phyloP scores from a whole-genome alignment of 129 eudicot genomes.

The Pulicaria dysenterica region DNA sequence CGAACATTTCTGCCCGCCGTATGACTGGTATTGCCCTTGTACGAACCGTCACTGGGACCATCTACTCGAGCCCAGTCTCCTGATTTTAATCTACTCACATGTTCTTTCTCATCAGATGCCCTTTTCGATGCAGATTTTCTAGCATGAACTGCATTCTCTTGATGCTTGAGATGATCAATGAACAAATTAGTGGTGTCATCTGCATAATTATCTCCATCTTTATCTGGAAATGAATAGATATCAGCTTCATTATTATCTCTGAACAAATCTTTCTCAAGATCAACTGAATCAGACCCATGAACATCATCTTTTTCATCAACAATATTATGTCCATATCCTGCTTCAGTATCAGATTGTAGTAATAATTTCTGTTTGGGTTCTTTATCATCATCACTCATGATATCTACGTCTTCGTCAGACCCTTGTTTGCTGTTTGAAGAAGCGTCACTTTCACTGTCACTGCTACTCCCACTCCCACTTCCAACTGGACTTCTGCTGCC shows the following conservation, averaged over 20 bases:
- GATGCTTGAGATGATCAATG: constrained; percentile 36
- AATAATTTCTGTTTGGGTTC: constrained; percentile 51
- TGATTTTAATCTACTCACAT: constrained; percentile 54
- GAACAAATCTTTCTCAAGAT: constrained; percentile 59
- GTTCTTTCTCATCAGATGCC: constrained; percentile 48
- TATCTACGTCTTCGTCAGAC: constrained; percentile 96
- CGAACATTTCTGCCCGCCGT: constrained; percentile 34
- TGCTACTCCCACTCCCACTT: constrained; percentile 78
- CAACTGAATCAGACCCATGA: constrained; percentile 52
- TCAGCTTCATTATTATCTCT: constrained; percentile 47
- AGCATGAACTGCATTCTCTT: constrained; percentile 31
- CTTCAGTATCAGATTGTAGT: constrained; percentile 41
- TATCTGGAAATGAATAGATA: constrained; percentile 38
- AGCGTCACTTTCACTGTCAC: constrained; percentile 90
- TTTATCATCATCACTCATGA: constrained; percentile 90
- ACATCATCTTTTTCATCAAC: constrained; percentile 53
- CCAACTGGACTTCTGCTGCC: constrained; percentile 73
- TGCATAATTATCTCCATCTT: constrained; percentile 45
- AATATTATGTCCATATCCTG: constrained; percentile 38
- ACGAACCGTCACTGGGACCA: constrained; percentile 41
- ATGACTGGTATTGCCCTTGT: constrained; percentile 31
- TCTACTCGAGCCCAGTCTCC: constrained; percentile 44
- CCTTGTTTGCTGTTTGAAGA: constrained; percentile 90
- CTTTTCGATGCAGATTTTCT: constrained; percentile 35
- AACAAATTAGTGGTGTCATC: constrained; percentile 37